Evolutionary conservation across 306 rosid species (phyloP).

Genomic region (Cucurbita maxima): DNA sequence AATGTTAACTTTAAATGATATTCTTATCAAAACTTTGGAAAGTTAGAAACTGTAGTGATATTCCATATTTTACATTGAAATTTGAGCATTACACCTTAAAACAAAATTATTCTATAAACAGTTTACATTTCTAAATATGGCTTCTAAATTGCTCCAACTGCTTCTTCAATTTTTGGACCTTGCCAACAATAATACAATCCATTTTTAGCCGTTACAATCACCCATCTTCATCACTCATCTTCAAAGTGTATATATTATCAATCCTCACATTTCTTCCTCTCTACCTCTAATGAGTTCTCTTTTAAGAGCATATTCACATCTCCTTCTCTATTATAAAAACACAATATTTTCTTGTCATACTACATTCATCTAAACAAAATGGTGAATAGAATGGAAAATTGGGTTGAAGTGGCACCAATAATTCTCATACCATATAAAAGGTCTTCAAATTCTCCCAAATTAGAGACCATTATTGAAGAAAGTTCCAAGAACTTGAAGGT

Average conservation of each 20-base stretch:
- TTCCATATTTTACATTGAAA: too few species aligned
- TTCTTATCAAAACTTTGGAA: too few species aligned
- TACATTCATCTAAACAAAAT: not conserved
- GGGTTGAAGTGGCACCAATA: not conserved
- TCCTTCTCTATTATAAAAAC: not conserved
- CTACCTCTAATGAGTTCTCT: too few species aligned
- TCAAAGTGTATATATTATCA: not conserved
- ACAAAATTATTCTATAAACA: too few species aligned
- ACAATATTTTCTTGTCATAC: too few species aligned
- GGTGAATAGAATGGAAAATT: not conserved
- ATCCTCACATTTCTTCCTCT: not conserved
- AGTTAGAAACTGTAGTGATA: too few species aligned
- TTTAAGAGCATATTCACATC: not conserved
- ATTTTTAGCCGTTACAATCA: not conserved
- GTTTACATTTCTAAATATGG: too few species aligned
- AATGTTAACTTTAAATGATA: too few species aligned
- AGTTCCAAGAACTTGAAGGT: not conserved
- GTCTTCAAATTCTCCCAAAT: not conserved
- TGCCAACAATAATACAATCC: too few species aligned
- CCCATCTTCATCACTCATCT: not conserved
- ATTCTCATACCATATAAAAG: not conserved
- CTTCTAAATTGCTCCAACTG: too few species aligned
- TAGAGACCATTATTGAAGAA: not conserved
- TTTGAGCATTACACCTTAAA: too few species aligned
- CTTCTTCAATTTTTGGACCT: too few species aligned